These are phyloP conservation scores for Cercophora scortea DNA, from an alignment of 495 filamentous ascomycete species.

Conservation along the genomic window DNA sequence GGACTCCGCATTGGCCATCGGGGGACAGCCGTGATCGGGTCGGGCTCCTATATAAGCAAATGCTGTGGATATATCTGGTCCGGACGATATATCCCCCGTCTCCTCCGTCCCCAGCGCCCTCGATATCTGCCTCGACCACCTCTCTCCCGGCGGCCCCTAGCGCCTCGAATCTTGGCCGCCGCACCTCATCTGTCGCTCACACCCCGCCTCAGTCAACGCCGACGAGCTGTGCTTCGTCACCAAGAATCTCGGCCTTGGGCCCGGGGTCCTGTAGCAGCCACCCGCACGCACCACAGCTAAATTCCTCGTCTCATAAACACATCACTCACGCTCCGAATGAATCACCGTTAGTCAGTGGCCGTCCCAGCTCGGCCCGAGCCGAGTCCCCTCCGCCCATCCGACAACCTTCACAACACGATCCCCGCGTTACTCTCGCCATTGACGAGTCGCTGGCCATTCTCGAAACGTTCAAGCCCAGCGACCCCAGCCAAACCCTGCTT, in stretches of 20 bases:
- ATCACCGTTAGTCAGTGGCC: too few species aligned
- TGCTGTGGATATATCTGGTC: constrained; percentile 84
- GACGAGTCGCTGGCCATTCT: constrained; percentile 64
- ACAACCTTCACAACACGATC: constrained; percentile 37
- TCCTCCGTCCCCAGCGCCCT: constrained; percentile 11
- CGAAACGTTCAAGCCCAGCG: constrained; percentile 50
- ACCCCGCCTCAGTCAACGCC: constrained; percentile 34
- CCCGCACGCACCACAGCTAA: neutral
- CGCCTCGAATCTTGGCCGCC: neutral
- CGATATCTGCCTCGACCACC: constrained; percentile 16
- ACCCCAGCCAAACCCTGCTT: constrained; percentile 63
- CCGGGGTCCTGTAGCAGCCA: constrained; percentile 7
- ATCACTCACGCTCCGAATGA: neutral
- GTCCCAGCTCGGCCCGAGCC: constrained; percentile 2
- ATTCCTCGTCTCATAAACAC: constrained; percentile 1
- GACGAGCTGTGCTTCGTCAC: constrained; percentile 33
- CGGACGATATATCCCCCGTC: constrained; percentile 69
- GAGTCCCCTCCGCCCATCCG: constrained; percentile 44
- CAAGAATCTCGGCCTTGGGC: constrained; percentile 8
- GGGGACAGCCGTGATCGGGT: constrained; percentile 69
- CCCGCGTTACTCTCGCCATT: constrained; percentile 65
- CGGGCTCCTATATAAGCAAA: constrained; percentile 78
- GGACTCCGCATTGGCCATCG: constrained; percentile 62
- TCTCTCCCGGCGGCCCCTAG: constrained; percentile 14
- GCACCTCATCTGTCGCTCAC: constrained; percentile 12